Evolutionary conservation across 129 eudicot genomes (phyloP).

Genomic region (Pseudognaphalium luteoalbum): DNA sequence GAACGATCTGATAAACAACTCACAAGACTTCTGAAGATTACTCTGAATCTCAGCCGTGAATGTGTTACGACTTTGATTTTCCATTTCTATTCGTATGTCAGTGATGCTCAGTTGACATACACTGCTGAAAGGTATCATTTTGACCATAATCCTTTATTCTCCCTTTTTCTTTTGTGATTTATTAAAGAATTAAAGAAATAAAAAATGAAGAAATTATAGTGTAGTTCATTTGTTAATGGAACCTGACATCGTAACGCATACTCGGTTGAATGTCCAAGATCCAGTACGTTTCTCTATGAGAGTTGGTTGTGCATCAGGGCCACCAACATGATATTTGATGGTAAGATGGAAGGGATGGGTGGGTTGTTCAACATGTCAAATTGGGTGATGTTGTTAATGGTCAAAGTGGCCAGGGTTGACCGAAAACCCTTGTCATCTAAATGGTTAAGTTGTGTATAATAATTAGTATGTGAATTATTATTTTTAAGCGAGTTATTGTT

Average conservation of each 20-base stretch:
- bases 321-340: background rate
- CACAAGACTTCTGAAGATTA: constrained; percentile 55
- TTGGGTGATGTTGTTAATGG: background rate
- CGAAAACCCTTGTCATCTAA: background rate
- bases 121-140: constrained; percentile 66
- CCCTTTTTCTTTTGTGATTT: background rate
- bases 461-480: background rate
- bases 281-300: too few relatives aligned
- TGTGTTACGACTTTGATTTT: constrained; percentile 50
- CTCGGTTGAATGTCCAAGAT: background rate
- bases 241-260: background rate
- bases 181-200: too few relatives aligned
- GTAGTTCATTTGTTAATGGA: background rate
- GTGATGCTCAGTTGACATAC: constrained; percentile 65
- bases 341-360: background rate
- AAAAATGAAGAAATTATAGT: background rate
- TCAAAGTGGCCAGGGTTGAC: background rate
- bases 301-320: too few relatives aligned
- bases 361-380: background rate
- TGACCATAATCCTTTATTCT: background rate
- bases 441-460: background rate
- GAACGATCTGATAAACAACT: constrained; percentile 55
- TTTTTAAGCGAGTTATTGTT: background rate
- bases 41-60: constrained; percentile 62
- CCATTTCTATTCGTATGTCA: constrained; percentile 59